Evolutionary conservation across 768 basidiomycete genomes (phyloP).

Genomic region (Pisolithus tinctorius): DNA sequence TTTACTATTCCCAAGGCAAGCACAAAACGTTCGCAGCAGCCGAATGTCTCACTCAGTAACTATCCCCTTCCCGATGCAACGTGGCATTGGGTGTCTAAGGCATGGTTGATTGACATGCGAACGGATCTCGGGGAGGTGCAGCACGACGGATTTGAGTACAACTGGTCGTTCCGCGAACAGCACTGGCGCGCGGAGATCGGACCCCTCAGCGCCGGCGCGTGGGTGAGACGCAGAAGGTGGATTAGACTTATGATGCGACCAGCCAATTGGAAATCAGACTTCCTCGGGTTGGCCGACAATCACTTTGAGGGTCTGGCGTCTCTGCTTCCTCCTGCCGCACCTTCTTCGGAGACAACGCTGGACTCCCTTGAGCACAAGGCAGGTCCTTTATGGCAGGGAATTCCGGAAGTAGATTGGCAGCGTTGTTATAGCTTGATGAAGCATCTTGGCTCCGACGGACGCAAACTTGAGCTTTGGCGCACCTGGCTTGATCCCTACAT

Average conservation of each 20-base stretch:
- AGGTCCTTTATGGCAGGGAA: conserved; percentile 49
- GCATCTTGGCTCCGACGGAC: conserved; percentile 55
- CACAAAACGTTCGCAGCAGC: conserved; percentile 37
- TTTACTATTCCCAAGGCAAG: conserved; percentile 54
- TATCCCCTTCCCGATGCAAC: conserved; percentile 75
- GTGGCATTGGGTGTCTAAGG: conserved; percentile 75
- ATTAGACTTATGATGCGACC: conserved; percentile 78
- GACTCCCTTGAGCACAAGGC: conserved; percentile 13
- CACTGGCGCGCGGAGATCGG: conserved; percentile 65
- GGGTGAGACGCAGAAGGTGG: conserved; percentile 79
- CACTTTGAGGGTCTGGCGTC: conserved; percentile 1
- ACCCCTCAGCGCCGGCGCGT: conserved; percentile 54
- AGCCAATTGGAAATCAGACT: conserved; percentile 21
- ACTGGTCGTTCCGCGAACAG: conserved; percentile 62
- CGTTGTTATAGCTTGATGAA: conserved; percentile 48
- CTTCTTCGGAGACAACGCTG: conserved; percentile 16
- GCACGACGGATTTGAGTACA: conserved; percentile 83
- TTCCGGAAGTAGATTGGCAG: conserved; percentile 51
- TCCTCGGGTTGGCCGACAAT: neutral
- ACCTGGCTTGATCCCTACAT: conserved; percentile 52
- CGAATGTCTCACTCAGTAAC: conserved; percentile 48
- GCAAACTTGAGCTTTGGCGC: conserved; percentile 71
- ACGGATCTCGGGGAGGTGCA: conserved; percentile 68
- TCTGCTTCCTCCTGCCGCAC: conserved; percentile 20
- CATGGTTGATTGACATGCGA: conserved; percentile 89